A percentile compares a stretch with the other conserved stretches of the same genome.
These are phyloP conservation scores for Picea engelmannii DNA, from an alignment of 83 land plant genomes.

Conservation along the genomic window DNA sequence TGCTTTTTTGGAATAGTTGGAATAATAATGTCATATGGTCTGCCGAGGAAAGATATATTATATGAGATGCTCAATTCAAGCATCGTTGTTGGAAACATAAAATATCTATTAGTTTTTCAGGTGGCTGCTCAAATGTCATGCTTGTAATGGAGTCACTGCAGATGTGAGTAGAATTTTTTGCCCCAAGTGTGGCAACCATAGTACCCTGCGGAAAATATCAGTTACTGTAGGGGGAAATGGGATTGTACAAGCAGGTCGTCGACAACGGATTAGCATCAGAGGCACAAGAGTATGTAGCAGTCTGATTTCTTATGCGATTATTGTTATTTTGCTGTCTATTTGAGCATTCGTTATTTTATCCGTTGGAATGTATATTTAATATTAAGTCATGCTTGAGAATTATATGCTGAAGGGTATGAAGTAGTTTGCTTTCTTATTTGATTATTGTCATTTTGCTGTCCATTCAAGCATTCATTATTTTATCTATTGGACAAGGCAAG, in stretches of 20 bases:
- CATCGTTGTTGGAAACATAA: neutral
- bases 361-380: neutral
- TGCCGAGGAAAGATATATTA: neutral
- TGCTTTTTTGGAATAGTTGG: neutral
- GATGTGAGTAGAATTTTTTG: conserved; percentile 92
- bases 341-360: neutral
- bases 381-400: neutral
- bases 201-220: conserved; percentile 85
- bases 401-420: too few relatives aligned
- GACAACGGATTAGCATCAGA: conserved; percentile 67
- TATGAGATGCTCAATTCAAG: neutral
- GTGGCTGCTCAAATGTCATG: conserved; percentile 97
- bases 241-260: conserved; percentile 62
- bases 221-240: conserved; percentile 94
- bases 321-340: neutral
- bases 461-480: too few relatives aligned
- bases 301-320: neutral
- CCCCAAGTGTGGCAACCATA: conserved; percentile 97
- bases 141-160: conserved; percentile 77
- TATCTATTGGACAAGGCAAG: too few relatives aligned
- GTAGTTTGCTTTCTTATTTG: too few relatives aligned
- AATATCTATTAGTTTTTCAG: conserved; percentile 35
- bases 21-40: neutral
- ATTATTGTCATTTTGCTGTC: too few relatives aligned
- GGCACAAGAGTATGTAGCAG: conserved; percentile 79